Conservation (phyloP, 768 basidiomycete genomes). For the Phanerochaete carnosa region DNA sequence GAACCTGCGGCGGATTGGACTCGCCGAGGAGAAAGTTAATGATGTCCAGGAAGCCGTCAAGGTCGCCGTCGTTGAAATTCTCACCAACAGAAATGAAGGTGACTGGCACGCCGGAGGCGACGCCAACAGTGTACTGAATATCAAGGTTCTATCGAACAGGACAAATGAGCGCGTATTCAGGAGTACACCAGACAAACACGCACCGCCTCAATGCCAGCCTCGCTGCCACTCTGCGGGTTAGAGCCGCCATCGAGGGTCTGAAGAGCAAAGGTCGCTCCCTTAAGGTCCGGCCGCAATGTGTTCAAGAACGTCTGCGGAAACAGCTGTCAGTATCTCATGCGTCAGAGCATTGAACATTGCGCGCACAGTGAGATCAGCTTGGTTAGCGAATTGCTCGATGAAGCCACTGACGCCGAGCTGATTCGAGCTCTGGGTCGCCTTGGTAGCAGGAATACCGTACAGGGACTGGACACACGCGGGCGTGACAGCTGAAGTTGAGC, state of each 20-base stretch:
- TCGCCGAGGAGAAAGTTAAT: slow-evolving; percentile 21
- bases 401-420: slow-evolving; percentile 20
- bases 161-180: not conserved
- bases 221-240: slow-evolving; percentile 45
- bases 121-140: slow-evolving; percentile 25
- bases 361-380: slow-evolving; percentile 16
- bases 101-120: slow-evolving; percentile 26
- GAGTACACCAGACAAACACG: slow-evolving; percentile 29
- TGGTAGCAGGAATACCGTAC: slow-evolving; percentile 27
- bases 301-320: slow-evolving; percentile 51
- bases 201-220: slow-evolving; percentile 60
- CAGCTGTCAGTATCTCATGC: slow-evolving; percentile 13
- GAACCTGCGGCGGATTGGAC: slow-evolving; percentile 21
- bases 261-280: slow-evolving; percentile 19
- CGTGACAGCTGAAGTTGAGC: slow-evolving; percentile 22
- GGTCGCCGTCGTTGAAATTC: slow-evolving; percentile 14
- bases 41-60: slow-evolving; percentile 22
- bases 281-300: slow-evolving; percentile 45
- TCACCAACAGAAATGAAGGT: slow-evolving; percentile 24
- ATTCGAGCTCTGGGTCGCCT: slow-evolving; percentile 14
- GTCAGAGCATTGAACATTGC: slow-evolving; percentile 2
- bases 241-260: slow-evolving; percentile 26
- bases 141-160: slow-evolving; percentile 17
- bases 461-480: slow-evolving; percentile 29
- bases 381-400: slow-evolving; percentile 18